Conservation (phyloP, 2,329 filamentous ascomycete species). For the Ophiostoma himal-ulmi region DNA sequence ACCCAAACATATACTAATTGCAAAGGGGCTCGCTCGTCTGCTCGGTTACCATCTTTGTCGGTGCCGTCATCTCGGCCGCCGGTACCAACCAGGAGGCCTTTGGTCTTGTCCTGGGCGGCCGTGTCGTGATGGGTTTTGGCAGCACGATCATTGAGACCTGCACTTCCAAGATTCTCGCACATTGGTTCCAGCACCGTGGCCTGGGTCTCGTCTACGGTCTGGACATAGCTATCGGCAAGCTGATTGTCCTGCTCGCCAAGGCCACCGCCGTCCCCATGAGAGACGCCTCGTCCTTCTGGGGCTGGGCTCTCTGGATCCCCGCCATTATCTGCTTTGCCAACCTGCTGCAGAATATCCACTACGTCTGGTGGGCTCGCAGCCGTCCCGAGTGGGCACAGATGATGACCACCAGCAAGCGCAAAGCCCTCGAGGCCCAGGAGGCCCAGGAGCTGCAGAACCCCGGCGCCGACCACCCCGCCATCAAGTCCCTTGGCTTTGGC, state of each 20-base stretch:
- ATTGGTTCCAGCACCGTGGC: constrained; percentile 29
- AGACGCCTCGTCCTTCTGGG: constrained; percentile 30
- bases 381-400: constrained; percentile 29
- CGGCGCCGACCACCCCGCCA: neutral
- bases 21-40: constrained; percentile 28
- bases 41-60: constrained; percentile 28
- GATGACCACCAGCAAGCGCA: constrained; percentile 25
- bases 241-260: constrained; percentile 29
- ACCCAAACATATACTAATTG: neutral
- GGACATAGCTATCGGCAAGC: constrained; percentile 29
- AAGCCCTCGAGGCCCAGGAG: constrained; percentile 2
- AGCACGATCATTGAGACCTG: constrained; percentile 30
- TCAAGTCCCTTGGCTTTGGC: neutral
- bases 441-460: constrained; percentile 2
- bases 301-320: constrained; percentile 31
- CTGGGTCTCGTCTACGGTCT: constrained; percentile 28
- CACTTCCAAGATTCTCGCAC: constrained; percentile 31
- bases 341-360: constrained; percentile 20
- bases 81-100: constrained; percentile 28
- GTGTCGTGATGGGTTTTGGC: constrained; percentile 30
- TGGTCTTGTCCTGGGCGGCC: constrained; percentile 26
- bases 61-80: constrained; percentile 28
- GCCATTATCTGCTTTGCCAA: constrained; percentile 22
- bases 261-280: constrained; percentile 30
- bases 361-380: constrained; percentile 28